Conservation (phyloP, 352 stramenopile species). For the Globisporangium nunn region DNA sequence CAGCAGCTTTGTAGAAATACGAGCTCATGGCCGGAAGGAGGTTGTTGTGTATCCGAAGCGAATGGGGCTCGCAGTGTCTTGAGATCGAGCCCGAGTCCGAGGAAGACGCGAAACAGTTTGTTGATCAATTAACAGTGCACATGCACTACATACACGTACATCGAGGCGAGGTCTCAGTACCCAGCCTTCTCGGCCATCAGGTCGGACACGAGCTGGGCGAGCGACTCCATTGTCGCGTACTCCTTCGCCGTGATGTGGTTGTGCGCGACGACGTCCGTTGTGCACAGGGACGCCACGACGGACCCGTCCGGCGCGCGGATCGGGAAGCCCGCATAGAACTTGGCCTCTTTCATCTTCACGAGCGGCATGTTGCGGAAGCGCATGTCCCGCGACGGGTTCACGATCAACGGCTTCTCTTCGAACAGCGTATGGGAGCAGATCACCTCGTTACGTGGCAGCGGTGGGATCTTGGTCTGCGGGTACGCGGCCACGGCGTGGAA, state of each 20-base stretch:
- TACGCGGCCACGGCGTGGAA: conserved; percentile 47
- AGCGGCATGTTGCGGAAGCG: conserved; percentile 42
- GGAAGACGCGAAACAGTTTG: too few relatives aligned
- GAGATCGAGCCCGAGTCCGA: too few relatives aligned
- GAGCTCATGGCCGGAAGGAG: too few relatives aligned
- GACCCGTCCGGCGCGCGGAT: conserved; percentile 35
- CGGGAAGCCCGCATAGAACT: conserved; percentile 65
- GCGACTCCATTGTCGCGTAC: conserved; percentile 59
- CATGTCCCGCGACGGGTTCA: conserved; percentile 59
- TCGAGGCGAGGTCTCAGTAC: not conserved
- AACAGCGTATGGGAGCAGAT: conserved; percentile 56
- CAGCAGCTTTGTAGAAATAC: too few relatives aligned
- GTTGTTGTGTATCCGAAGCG: too few relatives aligned
- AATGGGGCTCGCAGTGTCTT: too few relatives aligned
- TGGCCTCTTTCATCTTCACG: conserved; percentile 30
- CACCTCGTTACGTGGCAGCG: conserved; percentile 38
- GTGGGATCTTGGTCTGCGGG: conserved; percentile 23
- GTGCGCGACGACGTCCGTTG: conserved; percentile 32
- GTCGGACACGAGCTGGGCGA: conserved; percentile 39
- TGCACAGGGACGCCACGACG: conserved; percentile 45
- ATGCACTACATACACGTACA: not conserved
- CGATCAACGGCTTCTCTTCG: conserved; percentile 47
- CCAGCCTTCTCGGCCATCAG: conserved; percentile 11
- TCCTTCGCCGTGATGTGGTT: conserved; percentile 51
- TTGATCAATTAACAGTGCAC: not conserved